phyloP scores from a whole-genome alignment of 1,284 basidiomycete species.

The Trichosporon inkin region DNA sequence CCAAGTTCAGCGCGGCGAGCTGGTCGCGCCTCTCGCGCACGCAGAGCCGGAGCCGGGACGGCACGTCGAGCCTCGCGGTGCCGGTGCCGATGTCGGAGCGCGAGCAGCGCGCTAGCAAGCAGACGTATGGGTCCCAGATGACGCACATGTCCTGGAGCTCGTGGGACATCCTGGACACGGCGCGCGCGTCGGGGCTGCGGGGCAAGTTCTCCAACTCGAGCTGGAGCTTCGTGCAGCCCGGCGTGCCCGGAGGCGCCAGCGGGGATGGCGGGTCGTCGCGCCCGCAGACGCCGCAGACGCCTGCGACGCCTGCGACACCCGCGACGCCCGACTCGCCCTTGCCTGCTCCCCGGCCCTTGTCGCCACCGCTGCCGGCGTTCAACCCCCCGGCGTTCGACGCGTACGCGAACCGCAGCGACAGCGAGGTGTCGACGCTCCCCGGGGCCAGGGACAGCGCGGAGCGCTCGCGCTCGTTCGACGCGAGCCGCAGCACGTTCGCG shows the following conservation, averaged over 20 bases:
- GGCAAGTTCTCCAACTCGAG: slow-evolving; percentile 4
- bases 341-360: neutral
- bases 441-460: neutral
- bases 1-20: neutral
- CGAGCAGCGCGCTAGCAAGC: neutral
- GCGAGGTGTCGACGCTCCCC: neutral
- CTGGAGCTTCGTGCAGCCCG: neutral
- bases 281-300: neutral
- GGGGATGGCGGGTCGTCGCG: neutral
- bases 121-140: neutral
- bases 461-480: neutral
- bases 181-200: neutral
- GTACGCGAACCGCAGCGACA: slow-evolving; percentile 2
- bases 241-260: neutral
- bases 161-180: slow-evolving; percentile 1
- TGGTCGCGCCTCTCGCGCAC: neutral
- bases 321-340: neutral
- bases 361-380: neutral
- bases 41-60: neutral
- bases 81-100: neutral
- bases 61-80: neutral
- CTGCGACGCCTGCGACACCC: neutral
- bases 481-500: neutral
- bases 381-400: neutral
- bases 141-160: neutral